phyloP scores from a whole-genome alignment of 331 rosid species.

The Arachis monticola region DNA sequence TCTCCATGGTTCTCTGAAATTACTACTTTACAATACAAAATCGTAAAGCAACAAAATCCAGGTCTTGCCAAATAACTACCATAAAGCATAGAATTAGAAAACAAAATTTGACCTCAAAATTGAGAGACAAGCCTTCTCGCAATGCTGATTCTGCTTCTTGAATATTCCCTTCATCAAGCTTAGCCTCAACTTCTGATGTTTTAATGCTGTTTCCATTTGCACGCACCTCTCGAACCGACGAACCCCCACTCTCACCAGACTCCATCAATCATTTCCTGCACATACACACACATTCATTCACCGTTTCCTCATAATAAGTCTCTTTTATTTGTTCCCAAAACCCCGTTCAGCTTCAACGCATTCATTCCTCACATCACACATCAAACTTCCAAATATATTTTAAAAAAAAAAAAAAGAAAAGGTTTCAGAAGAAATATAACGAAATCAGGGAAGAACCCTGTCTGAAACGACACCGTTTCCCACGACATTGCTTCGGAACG shows the following conservation, averaged over 20 bases:
- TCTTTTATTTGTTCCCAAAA: neutral
- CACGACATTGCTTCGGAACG: neutral
- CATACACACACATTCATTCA: neutral
- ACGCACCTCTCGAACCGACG: conserved; percentile 52
- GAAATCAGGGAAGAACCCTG: neutral
- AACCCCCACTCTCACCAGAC: conserved; percentile 45
- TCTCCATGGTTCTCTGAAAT: neutral
- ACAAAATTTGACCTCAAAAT: conserved; percentile 65
- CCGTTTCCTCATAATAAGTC: conserved; percentile 13
- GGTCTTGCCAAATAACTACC: neutral
- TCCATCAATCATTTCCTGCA: conserved; percentile 62
- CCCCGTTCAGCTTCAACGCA: neutral
- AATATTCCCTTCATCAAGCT: conserved; percentile 89
- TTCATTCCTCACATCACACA: neutral
- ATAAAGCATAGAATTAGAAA: neutral
- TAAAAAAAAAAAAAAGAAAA: neutral
- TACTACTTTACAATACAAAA: neutral
- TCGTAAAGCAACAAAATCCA: neutral
- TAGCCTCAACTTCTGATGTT: conserved; percentile 72
- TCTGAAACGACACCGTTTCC: neutral
- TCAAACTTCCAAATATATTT: neutral
- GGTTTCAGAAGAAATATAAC: neutral
- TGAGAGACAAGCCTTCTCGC: conserved; percentile 86
- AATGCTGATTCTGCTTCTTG: conserved; percentile 86
- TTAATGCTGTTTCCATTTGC: conserved; percentile 72